Evolutionary conservation across 768 basidiomycete genomes (phyloP).

Genomic region (Cystobasidium ongulense): DNA sequence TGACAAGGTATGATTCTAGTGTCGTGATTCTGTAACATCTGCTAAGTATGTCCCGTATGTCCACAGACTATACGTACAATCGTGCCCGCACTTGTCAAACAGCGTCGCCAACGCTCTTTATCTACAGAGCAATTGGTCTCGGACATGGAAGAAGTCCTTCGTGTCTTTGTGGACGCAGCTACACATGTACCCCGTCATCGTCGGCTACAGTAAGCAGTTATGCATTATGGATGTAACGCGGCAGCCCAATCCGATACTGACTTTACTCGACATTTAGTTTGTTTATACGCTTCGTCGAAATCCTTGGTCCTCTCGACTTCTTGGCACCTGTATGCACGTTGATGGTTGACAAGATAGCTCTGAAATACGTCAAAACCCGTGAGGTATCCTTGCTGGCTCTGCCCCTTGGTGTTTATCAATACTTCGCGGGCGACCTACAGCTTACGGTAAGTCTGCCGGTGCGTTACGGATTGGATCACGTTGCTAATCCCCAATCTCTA

Average conservation of each 20-base stretch:
- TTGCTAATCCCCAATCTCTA: not conserved
- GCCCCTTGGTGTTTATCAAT: constrained; percentile 53
- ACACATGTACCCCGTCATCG: constrained; percentile 88
- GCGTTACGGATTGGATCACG: not conserved
- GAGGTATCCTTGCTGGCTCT: constrained; percentile 60
- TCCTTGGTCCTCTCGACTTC: constrained; percentile 71
- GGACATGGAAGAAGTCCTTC: constrained; percentile 58
- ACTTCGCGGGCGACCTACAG: constrained; percentile 40
- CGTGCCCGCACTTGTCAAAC: constrained; percentile 77
- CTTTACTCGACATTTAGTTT: constrained; percentile 53
- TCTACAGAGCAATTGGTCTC: not conserved
- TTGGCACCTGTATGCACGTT: constrained; percentile 74
- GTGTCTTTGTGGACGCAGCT: constrained; percentile 86
- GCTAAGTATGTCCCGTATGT: not conserved
- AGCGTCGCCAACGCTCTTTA: not conserved
- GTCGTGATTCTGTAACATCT: too few relatives aligned
- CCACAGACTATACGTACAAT: constrained; percentile 80
- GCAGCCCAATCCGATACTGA: too few relatives aligned
- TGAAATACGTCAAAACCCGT: constrained; percentile 57
- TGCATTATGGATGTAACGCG: too few relatives aligned
- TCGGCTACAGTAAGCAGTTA: constrained; percentile 68
- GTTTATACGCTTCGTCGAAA: constrained; percentile 75
- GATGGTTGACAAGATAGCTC: constrained; percentile 67
- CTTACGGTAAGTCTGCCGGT: constrained; percentile 31
- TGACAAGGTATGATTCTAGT: constrained; percentile 52